A percentile compares a stretch with the other conserved stretches of the same genome.
Evolutionary conservation across 305 asterid genomes (phyloP).

Genomic region (Caryopteris hybrid): DNA sequence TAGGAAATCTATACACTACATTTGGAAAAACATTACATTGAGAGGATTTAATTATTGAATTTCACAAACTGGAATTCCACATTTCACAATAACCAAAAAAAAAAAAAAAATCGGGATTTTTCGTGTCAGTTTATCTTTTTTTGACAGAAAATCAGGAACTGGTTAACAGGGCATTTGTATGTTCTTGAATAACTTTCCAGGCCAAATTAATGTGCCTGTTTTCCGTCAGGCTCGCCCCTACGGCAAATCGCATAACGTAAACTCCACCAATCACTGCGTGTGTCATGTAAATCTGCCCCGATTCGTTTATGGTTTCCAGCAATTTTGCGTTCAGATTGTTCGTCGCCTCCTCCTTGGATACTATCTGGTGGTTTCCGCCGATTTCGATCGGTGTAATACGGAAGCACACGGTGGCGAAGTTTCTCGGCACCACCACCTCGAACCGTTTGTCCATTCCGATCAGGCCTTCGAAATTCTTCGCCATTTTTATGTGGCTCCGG

Average conservation of each 20-base stretch:
- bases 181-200: conserved; percentile 64
- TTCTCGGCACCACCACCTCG: conserved; percentile 67
- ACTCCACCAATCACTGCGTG: conserved; percentile 69
- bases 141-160: conserved; percentile 15
- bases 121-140: not conserved
- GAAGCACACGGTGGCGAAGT: conserved; percentile 66
- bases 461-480: conserved; percentile 56
- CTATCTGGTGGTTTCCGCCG: conserved; percentile 21
- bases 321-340: conserved; percentile 41
- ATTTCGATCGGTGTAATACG: conserved; percentile 41
- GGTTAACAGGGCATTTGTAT: conserved; percentile 44
- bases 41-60: conserved; percentile 2
- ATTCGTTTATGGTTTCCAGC: conserved; percentile 53
- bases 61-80: conserved; percentile 5
- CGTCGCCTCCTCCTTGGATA: conserved; percentile 35
- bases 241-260: conserved; percentile 50
- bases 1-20: conserved; percentile 9
- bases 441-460: conserved; percentile 56
- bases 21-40: not conserved
- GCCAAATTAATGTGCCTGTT: conserved; percentile 55
- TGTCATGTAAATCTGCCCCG: conserved; percentile 63
- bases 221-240: conserved; percentile 58
- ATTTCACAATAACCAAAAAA: not conserved
- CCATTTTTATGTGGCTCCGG: conserved; percentile 56
- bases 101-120: not conserved